These are phyloP conservation scores for Yarrowia sp. DNA, from an alignment of 805 yeast species.

Conservation along the genomic window DNA sequence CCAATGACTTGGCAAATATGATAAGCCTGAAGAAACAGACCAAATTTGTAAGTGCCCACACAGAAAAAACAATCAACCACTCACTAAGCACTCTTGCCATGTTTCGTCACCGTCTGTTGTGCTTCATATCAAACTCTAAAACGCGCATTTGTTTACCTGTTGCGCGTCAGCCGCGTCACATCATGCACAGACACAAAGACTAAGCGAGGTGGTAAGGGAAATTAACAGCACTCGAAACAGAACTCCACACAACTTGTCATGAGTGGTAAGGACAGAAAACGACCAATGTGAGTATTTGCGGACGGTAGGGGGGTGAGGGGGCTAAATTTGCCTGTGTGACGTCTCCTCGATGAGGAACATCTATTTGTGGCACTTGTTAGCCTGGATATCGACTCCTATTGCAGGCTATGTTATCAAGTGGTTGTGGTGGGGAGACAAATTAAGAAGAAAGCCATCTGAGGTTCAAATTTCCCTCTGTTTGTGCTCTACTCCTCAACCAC, in stretches of 20 bases:
- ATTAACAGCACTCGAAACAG: slow-evolving; percentile 19
- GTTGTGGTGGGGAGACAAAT: background rate
- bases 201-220: slow-evolving; percentile 23
- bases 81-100: background rate
- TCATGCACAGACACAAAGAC: slow-evolving; percentile 18
- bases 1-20: too few relatives aligned
- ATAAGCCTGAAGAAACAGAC: too few relatives aligned
- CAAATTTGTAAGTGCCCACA: too few relatives aligned
- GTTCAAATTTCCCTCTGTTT: too few relatives aligned
- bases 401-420: background rate
- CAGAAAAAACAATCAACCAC: background rate
- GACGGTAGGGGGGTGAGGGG: background rate
- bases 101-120: background rate
- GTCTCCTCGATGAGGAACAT: too few relatives aligned
- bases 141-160: slow-evolving; percentile 31
- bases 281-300: slow-evolving; percentile 33
- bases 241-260: slow-evolving; percentile 19
- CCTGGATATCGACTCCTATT: too few relatives aligned
- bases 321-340: too few relatives aligned
- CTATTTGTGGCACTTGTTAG: too few relatives aligned
- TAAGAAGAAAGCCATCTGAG: too few relatives aligned
- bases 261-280: slow-evolving; percentile 35
- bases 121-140: slow-evolving; percentile 14
- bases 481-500: background rate
- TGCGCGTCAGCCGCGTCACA: slow-evolving; percentile 32